These are phyloP conservation scores for Hyaloscypha variabilis DNA, from an alignment of 495 filamentous ascomycete species.

Conservation along the genomic window DNA sequence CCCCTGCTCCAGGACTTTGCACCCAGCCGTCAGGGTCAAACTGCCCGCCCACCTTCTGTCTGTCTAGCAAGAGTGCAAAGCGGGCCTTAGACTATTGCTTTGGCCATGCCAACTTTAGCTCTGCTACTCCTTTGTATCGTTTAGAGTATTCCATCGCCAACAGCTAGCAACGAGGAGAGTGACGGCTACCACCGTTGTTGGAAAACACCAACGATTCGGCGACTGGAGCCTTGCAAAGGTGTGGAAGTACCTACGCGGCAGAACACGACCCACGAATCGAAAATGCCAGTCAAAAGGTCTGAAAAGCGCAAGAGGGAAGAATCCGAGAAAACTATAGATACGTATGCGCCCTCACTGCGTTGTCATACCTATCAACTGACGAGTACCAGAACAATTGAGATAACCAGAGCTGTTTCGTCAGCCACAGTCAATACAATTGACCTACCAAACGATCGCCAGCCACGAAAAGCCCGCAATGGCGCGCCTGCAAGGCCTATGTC, in stretches of 20 bases:
- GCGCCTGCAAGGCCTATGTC: neutral
- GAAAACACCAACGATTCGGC: neutral
- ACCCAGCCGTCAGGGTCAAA: neutral
- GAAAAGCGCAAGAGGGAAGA: slow-evolving; percentile 5
- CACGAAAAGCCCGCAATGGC: neutral
- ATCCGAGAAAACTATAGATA: slow-evolving; percentile 1
- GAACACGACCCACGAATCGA: neutral
- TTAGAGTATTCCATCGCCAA: neutral
- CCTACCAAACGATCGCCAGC: neutral
- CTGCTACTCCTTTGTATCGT: neutral
- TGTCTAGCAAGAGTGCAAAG: neutral
- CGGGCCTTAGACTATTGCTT: neutral
- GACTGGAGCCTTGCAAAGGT: neutral
- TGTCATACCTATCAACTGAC: neutral
- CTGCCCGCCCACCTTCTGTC: slow-evolving; percentile 1
- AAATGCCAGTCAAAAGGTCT: neutral
- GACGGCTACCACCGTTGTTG: neutral
- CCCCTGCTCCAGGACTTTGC: neutral
- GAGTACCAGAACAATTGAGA: slow-evolving; percentile 1
- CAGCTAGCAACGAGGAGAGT: neutral
- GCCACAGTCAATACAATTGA: neutral
- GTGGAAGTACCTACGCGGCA: neutral
- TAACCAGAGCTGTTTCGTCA: neutral
- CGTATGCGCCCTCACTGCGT: neutral
- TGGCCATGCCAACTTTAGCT: neutral